Percentiles rank a stretch among this genome's conserved stretches.
phyloP scores from a whole-genome alignment of 75 land plant genomes.

The Sequoia sempervirens region DNA sequence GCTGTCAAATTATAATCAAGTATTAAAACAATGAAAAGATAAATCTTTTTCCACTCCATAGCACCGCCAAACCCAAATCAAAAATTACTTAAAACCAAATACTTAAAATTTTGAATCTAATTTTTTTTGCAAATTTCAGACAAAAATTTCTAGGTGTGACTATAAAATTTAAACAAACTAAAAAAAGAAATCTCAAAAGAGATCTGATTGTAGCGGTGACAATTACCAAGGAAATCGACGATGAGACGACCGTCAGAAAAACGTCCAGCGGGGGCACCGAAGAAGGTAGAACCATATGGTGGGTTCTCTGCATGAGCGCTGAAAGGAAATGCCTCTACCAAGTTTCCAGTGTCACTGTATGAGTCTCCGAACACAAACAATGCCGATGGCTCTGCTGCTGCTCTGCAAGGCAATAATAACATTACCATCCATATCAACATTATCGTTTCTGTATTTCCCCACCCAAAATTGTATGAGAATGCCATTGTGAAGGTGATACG shows the following conservation, averaged over 20 bases:
- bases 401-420: not conserved
- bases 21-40: not conserved
- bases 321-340: not conserved
- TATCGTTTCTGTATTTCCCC: not conserved
- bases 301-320: conserved; percentile 3
- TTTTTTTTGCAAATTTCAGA: too few species aligned
- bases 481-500: not conserved
- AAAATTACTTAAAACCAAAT: too few species aligned
- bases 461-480: not conserved
- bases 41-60: too few species aligned
- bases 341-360: conserved; percentile 20
- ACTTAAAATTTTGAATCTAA: too few species aligned
- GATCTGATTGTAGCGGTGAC: not conserved
- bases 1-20: not conserved
- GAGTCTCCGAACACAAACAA: conserved; percentile 23
- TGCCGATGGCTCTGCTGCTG: not conserved
- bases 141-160: too few species aligned
- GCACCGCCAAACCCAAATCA: too few species aligned
- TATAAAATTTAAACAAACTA: too few species aligned
- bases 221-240: conserved; percentile 14
- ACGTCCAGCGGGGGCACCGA: conserved; percentile 16
- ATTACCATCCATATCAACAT: not conserved
- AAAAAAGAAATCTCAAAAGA: too few species aligned
- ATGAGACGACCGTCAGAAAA: conserved; percentile 18
- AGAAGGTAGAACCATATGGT: conserved; percentile 19